Evolutionary conservation across 768 basidiomycete species (phyloP), one percentile per base, ranked within the genome.

Genomic region (Lepiota brunneoincarnata): DNA sequence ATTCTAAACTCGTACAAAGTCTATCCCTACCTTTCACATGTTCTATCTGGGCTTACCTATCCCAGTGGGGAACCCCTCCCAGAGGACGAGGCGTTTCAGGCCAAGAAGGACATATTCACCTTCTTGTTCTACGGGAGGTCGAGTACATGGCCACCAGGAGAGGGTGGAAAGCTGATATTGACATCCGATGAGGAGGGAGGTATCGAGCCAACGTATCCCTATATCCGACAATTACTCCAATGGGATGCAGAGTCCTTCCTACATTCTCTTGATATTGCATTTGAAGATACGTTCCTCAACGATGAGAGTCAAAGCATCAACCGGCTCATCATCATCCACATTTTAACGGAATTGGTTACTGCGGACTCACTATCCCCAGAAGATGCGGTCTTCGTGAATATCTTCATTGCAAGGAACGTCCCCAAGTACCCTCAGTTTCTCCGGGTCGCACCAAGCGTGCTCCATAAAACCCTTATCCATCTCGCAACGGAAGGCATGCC

Each of bases 191-290:
- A 89, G 57, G 85, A 89, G 14, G 87, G 82, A 7, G 86, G 85
- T 0, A 67, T 77, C 10, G 93, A 94, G 64, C 89, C 88, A 34
- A 88, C 92, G 0, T 97, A 94, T 63, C 96, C 94, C 2, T 97
- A 98, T 61, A 81, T 88, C 23, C 85, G 89, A 6, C 75, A 91
- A 11, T 74, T 98, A 1, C 78, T 98, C 6, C 82, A 78, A 6
- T 96, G 95, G 64, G 94, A 98, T 64, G 80, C 96, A 9, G 97
- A 99, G 68, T 90, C 93, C 0, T 90, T 95, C 66, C 82, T 99
- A 9, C 93, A 99, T 66, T 84, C 90, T 2, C 76, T 99, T 57
- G 97, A 99, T 68, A 84, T 94, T 55, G 93, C 91, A 0, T 96
- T 98, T 60, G 97, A 99, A 67, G 94, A 98, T 60, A 69, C 86